These are phyloP conservation scores for Podaxis sp. DNA, from an alignment of 768 basidiomycete species.

Conservation along the genomic window DNA sequence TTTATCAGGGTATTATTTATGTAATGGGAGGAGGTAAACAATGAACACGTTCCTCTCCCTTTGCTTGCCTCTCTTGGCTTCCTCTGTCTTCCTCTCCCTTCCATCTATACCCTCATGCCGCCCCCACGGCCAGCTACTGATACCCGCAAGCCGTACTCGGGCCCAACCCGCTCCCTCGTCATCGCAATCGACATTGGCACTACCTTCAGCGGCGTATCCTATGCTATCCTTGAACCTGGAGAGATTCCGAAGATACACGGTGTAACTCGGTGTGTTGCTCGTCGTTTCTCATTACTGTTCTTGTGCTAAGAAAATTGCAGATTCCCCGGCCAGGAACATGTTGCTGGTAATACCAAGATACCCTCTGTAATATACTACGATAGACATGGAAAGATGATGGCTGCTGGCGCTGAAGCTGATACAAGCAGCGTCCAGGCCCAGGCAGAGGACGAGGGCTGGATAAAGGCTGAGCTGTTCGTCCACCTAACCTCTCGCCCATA, in stretches of 20 bases:
- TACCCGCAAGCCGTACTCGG: conserved; percentile 73
- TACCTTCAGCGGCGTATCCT: conserved; percentile 81
- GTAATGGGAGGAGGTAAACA: conserved; percentile 4
- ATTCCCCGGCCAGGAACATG: conserved; percentile 84
- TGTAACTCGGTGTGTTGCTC: conserved; percentile 60
- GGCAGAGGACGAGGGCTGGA: conserved; percentile 79
- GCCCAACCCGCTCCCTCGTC: conserved; percentile 61
- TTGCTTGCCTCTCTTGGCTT: background rate
- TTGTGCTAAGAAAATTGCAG: conserved; percentile 32
- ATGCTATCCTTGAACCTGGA: conserved; percentile 78
- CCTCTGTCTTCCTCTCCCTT: conserved; percentile 1
- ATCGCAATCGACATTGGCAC: conserved; percentile 83
- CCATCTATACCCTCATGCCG: conserved; percentile 19
- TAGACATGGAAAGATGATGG: conserved; percentile 58
- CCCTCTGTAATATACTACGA: conserved; percentile 79
- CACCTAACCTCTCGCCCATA: background rate
- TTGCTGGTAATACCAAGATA: conserved; percentile 82
- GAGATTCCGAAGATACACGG: conserved; percentile 81
- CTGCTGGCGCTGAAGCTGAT: conserved; percentile 78
- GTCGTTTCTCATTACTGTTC: background rate
- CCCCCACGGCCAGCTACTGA: conserved; percentile 54
- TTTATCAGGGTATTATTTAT: conserved; percentile 1
- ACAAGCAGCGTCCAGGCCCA: conserved; percentile 51
- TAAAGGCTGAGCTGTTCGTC: conserved; percentile 70
- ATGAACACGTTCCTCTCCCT: conserved; percentile 6